Evolutionary conservation across 2,329 filamentous ascomycete genomes (phyloP), one percentile per base, ranked within the genome.

Genomic region (Aspergillus pseudoglaucus): DNA sequence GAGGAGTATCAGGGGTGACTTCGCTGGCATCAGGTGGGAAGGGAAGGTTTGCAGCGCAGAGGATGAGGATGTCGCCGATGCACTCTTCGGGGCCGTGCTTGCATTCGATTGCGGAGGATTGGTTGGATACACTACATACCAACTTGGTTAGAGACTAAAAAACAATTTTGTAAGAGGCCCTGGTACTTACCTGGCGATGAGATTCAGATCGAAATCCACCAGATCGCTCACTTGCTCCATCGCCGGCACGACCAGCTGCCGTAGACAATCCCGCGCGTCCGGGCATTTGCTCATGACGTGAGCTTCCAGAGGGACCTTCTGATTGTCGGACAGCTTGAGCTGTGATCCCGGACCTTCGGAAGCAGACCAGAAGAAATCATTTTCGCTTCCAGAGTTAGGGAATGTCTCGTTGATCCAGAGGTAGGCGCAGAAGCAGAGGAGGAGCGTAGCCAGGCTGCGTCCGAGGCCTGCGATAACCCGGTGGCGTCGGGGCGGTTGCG

Each of bases 251-350:
- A 98, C 78, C 58, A 98, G 72, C 50, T 90, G 75, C 52, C 82
- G 81, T 17, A 98, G 75, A 61, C 91, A 96, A 63, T 88, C 85
- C 66, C 78, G 79, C 2, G 93, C 90, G 69, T 98, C 93, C 0
- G 91, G 90, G 62, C 93, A 98, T 76, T 97, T 96, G 72, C 84
- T 88, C 85, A 97, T 98, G 59, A 97, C 93, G 67, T 97, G 91
- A 47, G 89, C 88, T 67, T 98, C 93, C 2, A 98, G 71, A 3
- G 89, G 87, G 4, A 97, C 85, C 48, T 55, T 62, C 23, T 47
- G 35, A 23, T 17, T 47, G 37, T 39, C 37, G 37, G 37, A 17
- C 10, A 39, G 37, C 37, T 39, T 20, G 10, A 10, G 17, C 3
- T 15, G 17, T 12, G 17, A 14, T 20, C 8, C 37, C 5, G 22